Percentiles rank a stretch among this genome's conserved stretches.
phyloP scores from a whole-genome alignment of 371 early-diverging fungal species.

The Phascolomyces articulosus region DNA sequence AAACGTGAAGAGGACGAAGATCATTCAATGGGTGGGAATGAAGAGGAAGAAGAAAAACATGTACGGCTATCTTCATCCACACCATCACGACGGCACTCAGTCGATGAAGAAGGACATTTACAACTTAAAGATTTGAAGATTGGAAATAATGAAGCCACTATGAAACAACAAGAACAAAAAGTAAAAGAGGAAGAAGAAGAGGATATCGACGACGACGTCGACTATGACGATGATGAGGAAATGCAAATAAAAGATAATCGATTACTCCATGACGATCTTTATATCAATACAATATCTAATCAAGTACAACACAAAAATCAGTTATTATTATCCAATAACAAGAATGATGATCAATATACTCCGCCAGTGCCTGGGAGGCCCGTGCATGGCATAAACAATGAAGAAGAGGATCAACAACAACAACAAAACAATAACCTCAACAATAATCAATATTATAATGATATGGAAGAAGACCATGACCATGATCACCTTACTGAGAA shows the following conservation, averaged over 20 bases:
- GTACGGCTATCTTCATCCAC: background rate
- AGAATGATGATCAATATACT: background rate
- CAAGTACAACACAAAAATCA: background rate
- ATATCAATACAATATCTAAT: conserved; percentile 37
- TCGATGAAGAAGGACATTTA: background rate
- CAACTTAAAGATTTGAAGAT: background rate
- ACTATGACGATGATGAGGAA: conserved; percentile 9
- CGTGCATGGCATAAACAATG: background rate
- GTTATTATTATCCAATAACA: background rate
- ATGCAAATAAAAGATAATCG: conserved; percentile 18
- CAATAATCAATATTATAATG: background rate
- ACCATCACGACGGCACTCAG: background rate
- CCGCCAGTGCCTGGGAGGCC: conserved; percentile 1
- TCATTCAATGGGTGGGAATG: background rate
- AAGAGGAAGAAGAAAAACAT: background rate
- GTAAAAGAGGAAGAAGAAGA: background rate
- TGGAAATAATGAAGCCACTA: background rate
- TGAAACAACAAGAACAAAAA: background rate
- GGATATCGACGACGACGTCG: background rate
- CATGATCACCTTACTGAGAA: background rate
- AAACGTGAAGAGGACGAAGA: conserved; percentile 13
- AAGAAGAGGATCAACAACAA: background rate
- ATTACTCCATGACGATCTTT: conserved; percentile 22
- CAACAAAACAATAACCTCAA: background rate
- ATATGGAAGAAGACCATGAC: background rate